phyloP scores from a whole-genome alignment of 164 flowering plant species.

The Macadamia tetraphylla region DNA sequence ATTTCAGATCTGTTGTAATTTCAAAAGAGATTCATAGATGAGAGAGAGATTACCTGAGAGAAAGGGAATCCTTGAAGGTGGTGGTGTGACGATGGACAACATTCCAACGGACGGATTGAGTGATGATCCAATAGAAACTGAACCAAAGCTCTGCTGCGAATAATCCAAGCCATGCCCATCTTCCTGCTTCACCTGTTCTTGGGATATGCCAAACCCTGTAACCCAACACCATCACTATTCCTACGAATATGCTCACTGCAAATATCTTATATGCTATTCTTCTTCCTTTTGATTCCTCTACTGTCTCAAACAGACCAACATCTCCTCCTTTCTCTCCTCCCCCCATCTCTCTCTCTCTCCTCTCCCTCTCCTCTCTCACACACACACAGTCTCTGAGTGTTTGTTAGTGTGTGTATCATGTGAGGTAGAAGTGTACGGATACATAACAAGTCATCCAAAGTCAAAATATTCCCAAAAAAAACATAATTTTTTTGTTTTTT shows the following conservation, averaged over 20 bases:
- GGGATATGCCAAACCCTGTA: constrained; percentile 24
- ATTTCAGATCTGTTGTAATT: no score
- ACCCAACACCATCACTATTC: constrained; percentile 20
- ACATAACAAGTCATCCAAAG: no score
- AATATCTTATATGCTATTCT: constrained; percentile 5
- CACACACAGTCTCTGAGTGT: no score
- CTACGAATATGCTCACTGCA: constrained; percentile 17
- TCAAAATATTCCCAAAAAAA: no score
- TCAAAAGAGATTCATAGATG: no score
- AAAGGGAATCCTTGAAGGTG: constrained; percentile 33
- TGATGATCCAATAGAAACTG: constrained; percentile 25
- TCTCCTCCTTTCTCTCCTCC: background rate
- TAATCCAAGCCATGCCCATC: constrained; percentile 29
- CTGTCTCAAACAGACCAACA: constrained; percentile 18
- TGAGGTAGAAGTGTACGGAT: no score
- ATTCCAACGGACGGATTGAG: constrained; percentile 22
- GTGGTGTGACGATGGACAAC: constrained; percentile 17
- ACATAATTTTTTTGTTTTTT: no score
- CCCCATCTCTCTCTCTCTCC: background rate
- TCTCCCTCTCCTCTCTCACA: background rate
- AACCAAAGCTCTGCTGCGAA: constrained; percentile 30
- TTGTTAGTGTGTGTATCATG: no score
- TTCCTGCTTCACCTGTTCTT: background rate
- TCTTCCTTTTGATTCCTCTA: constrained; percentile 10
- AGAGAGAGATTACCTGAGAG: constrained; percentile 17